These are phyloP conservation scores for Torulaspora pretoriensis DNA, from an alignment of 1,139 yeast species.

Conservation along the genomic window DNA sequence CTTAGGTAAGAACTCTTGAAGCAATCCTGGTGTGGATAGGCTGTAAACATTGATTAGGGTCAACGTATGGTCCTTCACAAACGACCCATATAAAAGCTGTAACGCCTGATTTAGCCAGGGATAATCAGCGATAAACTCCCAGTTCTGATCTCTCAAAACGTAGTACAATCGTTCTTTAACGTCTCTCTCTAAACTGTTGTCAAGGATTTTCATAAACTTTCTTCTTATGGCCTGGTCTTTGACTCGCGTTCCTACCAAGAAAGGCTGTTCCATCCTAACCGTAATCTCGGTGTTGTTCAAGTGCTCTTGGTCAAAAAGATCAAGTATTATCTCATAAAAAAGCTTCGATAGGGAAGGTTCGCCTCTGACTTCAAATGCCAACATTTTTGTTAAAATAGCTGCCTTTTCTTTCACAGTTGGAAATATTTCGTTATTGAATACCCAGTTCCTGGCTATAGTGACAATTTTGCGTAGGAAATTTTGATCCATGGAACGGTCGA, in stretches of 20 bases:
- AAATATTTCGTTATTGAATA: slow-evolving; percentile 79
- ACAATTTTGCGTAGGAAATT: slow-evolving; percentile 72
- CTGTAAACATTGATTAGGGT: slow-evolving; percentile 49
- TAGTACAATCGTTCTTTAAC: slow-evolving; percentile 77
- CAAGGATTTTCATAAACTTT: slow-evolving; percentile 75
- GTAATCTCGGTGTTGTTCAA: slow-evolving; percentile 85
- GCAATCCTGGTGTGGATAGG: slow-evolving; percentile 51
- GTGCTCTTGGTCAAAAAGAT: slow-evolving; percentile 77
- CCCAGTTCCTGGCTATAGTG: slow-evolving; percentile 81
- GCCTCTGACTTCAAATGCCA: slow-evolving; percentile 84
- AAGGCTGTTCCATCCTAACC: slow-evolving; percentile 94
- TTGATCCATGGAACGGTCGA: slow-evolving; percentile 82
- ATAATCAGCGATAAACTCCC: slow-evolving; percentile 92
- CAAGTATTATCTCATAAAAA: slow-evolving; percentile 82
- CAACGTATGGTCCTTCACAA: slow-evolving; percentile 50
- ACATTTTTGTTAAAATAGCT: slow-evolving; percentile 88
- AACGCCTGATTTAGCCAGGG: slow-evolving; percentile 95
- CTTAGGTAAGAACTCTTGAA: slow-evolving; percentile 39
- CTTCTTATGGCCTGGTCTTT: slow-evolving; percentile 73
- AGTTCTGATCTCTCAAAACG: slow-evolving; percentile 85
- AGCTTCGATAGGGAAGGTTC: slow-evolving; percentile 75
- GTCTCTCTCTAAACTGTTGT: slow-evolving; percentile 74
- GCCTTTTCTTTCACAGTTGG: slow-evolving; percentile 97
- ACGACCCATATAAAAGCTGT: slow-evolving; percentile 77
- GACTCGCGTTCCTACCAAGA: slow-evolving; percentile 85